phyloP scores from a whole-genome alignment of 2,329 filamentous ascomycete species.

The Sporothrix euskadiensis region DNA sequence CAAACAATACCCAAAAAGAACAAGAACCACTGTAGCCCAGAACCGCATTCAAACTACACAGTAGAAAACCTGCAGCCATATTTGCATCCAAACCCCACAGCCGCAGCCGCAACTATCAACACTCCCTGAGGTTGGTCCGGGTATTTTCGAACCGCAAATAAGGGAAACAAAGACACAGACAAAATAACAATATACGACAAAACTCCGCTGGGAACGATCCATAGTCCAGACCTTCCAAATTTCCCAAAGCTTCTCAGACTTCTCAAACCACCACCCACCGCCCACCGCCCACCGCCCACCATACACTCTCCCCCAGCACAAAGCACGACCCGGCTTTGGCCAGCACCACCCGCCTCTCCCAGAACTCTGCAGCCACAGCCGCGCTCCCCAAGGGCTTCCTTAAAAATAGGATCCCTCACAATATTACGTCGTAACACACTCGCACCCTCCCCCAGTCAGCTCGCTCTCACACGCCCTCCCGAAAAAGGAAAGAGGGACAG shows the following conservation, averaged over 20 bases:
- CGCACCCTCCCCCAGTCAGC: background rate
- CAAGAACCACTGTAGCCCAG: background rate
- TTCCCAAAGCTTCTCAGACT: background rate
- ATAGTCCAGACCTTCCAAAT: background rate
- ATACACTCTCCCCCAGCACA: background rate
- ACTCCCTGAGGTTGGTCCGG: slow-evolving; percentile 25
- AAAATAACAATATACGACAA: slow-evolving; percentile 1
- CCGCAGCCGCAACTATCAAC: background rate
- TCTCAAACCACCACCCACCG: slow-evolving; percentile 6
- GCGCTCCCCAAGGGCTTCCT: slow-evolving; percentile 16
- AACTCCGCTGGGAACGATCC: slow-evolving; percentile 1
- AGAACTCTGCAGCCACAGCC: slow-evolving; percentile 20
- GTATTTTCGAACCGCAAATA: slow-evolving; percentile 20
- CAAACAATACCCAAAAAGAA: background rate
- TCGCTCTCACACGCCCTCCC: slow-evolving; percentile 18
- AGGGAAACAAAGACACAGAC: background rate
- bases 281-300: background rate
- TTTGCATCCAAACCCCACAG: background rate
- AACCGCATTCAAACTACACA: background rate
- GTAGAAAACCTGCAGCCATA: background rate
- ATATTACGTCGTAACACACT: background rate
- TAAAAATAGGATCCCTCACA: slow-evolving; percentile 18
- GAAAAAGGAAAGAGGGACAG: slow-evolving; percentile 16
- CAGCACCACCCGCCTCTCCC: slow-evolving; percentile 2
- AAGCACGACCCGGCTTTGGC: slow-evolving; percentile 11